Percentiles rank a stretch among this genome's conserved stretches.
Evolutionary conservation across 345 rosid species (phyloP).

Genomic region (Brassica juncea): DNA sequence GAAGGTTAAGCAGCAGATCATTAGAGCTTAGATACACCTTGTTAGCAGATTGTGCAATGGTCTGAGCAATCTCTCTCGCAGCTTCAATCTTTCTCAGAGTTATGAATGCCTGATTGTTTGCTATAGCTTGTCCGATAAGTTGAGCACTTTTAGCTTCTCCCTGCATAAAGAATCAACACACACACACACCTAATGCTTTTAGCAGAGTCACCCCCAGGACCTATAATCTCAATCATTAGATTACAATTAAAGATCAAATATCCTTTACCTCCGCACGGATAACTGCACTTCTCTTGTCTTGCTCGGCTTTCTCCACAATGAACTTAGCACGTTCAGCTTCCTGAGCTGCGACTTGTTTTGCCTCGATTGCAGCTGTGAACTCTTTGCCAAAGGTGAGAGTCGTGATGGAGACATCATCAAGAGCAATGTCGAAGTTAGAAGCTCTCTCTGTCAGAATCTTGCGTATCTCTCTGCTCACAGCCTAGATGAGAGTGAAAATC

Average conservation of each 20-base stretch:
- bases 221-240: neutral
- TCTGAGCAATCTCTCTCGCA: constrained; percentile 85
- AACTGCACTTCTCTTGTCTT: constrained; percentile 89
- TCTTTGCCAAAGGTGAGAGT: constrained; percentile 88
- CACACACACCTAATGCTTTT: neutral
- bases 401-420: constrained; percentile 86
- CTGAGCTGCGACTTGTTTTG: constrained; percentile 96
- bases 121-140: constrained; percentile 93
- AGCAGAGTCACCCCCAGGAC: neutral
- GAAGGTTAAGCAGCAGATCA: constrained; percentile 84
- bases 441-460: constrained; percentile 88
- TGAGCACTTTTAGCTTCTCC: constrained; percentile 95
- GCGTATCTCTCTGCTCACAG: constrained; percentile 77
- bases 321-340: constrained; percentile 97
- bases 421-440: constrained; percentile 63
- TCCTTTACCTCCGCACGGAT: constrained; percentile 77
- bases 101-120: constrained; percentile 86
- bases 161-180: constrained; percentile 41
- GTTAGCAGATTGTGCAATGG: constrained; percentile 70
- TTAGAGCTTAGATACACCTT: constrained; percentile 70
- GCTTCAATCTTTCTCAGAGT: constrained; percentile 95
- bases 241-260: neutral
- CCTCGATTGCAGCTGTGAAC: constrained; percentile 93
- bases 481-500: constrained; percentile 13
- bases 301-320: constrained; percentile 94